phyloP scores from a whole-genome alignment of 2,329 filamentous ascomycete species.

The Penicillium sp. region DNA sequence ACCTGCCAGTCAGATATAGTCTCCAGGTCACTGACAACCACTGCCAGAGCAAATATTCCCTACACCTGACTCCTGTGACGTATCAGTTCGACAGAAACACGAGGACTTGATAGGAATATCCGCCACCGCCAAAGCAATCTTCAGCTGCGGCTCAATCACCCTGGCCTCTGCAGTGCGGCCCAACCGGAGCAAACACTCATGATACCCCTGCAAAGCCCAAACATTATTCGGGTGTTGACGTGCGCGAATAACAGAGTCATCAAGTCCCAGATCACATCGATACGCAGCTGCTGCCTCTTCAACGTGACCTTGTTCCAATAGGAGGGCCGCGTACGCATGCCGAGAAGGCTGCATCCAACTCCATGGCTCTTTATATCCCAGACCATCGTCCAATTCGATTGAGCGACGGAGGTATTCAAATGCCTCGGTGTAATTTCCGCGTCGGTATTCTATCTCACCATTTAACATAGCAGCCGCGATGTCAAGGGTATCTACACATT shows the following conservation, averaged over 20 bases:
- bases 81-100: constrained; percentile 55
- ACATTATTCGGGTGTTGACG: constrained; percentile 71
- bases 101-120: constrained; percentile 61
- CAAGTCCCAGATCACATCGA: constrained; percentile 61
- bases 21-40: constrained; percentile 2
- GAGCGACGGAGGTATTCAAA: constrained; percentile 61
- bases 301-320: constrained; percentile 65
- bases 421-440: constrained; percentile 57
- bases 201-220: constrained; percentile 72
- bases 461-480: constrained; percentile 67
- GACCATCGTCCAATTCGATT: constrained; percentile 60
- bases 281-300: constrained; percentile 61
- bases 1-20: background rate
- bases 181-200: constrained; percentile 65
- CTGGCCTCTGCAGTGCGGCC: constrained; percentile 51
- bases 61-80: constrained; percentile 6
- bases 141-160: constrained; percentile 53
- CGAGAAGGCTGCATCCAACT: constrained; percentile 76
- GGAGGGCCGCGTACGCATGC: constrained; percentile 69
- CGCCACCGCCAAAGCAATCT: constrained; percentile 55
- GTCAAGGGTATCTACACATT: constrained; percentile 61
- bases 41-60: constrained; percentile 12
- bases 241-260: constrained; percentile 62
- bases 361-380: constrained; percentile 75
- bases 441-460: constrained; percentile 72